Base-by-base conservation (phyloP, 345 rosid genomes). In the Murraya paniculata region DNA sequence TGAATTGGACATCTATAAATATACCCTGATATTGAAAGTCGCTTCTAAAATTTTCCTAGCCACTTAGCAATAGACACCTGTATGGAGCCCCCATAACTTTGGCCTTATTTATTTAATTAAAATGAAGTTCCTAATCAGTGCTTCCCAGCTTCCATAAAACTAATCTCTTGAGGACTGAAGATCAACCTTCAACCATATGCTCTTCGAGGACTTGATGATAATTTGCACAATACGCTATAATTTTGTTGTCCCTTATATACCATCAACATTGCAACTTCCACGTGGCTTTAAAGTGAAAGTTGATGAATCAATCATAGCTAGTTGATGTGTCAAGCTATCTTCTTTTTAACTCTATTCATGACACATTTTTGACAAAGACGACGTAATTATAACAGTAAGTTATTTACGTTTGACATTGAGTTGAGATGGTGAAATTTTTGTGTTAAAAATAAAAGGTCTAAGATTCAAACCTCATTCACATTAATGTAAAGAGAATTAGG, bases 11-110 rank as follows among this genome's bases (percentile, higher is more conserved):
- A 70, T 58, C 55, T 72, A 68, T 66, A 28, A 71, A 13, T 74
- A 62, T 14, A 41, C 30, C 72, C 45, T 38, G 64, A 80, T 74
- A 62, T 1, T 78, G 87, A 84, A 78, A 86, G 91, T 76, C 53
- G 81, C 88, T 64, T 78, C 72, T 64, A 11, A 83, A 80, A 68
- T 35, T 62, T 80, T 81, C 77, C 78, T 57, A 78, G 81, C 88
- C 89, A 84, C 81, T 78, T 50, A 25, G 74, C 57, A 7, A 58
- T 50, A 64, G 81, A 25, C 79, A 65, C 61, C 53, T 77, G 75
- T 67, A 55, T 57, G 79, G 81, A 76, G 69, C 33, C 24, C 30
- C 53, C 53, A 55, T 28, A 67, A 65, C 33, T 79, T 76, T 64
- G 58, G 55, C 30, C n/a, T 25, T 6, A 58, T 72, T 19, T 2